phyloP scores from a whole-genome alignment of 805 yeast species.

The Candida namnaoensis region DNA sequence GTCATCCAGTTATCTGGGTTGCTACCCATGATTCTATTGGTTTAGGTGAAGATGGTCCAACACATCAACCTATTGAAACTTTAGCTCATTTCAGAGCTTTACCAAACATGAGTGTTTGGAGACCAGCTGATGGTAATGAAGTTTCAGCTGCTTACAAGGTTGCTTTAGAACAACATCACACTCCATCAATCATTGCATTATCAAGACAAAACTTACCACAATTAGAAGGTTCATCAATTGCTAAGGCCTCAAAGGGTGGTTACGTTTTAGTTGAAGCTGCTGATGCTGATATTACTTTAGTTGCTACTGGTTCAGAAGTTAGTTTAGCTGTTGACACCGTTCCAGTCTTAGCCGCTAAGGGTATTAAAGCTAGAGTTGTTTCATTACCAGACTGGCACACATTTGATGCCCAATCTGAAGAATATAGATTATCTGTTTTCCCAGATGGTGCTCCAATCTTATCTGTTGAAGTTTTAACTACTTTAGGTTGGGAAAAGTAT shows the following conservation, averaged over 20 bases:
- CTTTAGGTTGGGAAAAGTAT: conserved; percentile 90
- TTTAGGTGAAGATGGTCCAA: conserved; percentile 90
- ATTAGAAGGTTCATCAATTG: conserved; percentile 85
- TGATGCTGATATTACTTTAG: conserved; percentile 63
- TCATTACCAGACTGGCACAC: conserved; percentile 91
- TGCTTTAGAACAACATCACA: conserved; percentile 50
- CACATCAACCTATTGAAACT: conserved; percentile 89
- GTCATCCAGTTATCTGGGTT: conserved; percentile 78
- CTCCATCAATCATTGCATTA: conserved; percentile 70
- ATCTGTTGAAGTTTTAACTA: conserved; percentile 89
- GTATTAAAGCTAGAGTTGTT: conserved; percentile 73
- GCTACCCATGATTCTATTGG: conserved; percentile 90
- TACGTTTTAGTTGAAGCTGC: conserved; percentile 62
- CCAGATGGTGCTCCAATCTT: conserved; percentile 93
- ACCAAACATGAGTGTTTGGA: conserved; percentile 80
- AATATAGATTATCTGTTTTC: conserved; percentile 77
- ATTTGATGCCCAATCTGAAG: conserved; percentile 75
- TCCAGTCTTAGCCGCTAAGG: conserved; percentile 54
- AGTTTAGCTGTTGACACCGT: conserved; percentile 75
- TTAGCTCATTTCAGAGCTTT: conserved; percentile 79
- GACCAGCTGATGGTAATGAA: conserved; percentile 93
- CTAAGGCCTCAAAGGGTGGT: conserved; percentile 93
- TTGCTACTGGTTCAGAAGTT: conserved; percentile 92
- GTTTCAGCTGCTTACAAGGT: conserved; percentile 73
- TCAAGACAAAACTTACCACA: conserved; percentile 90